Conservation (phyloP, 495 filamentous ascomycete genomes). For the Amorphotheca resinae region DNA sequence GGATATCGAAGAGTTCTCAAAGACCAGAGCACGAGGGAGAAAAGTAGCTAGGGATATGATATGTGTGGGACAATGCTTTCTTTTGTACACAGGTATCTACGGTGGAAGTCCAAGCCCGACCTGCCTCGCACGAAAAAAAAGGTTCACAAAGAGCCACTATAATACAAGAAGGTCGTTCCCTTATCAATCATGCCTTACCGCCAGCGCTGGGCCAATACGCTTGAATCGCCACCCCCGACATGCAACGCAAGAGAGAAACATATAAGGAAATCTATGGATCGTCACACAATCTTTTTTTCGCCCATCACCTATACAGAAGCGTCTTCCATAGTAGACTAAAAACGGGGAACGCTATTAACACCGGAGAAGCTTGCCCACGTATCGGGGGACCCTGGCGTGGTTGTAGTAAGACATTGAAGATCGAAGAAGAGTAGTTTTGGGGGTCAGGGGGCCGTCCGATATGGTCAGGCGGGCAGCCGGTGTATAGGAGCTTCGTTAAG, state of each 20-base stretch:
- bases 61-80: too few relatives aligned
- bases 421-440: constrained; percentile 14
- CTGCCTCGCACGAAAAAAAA: constrained; percentile 13
- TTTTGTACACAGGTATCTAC: constrained; percentile 22
- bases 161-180: constrained; percentile 12
- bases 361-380: too few relatives aligned
- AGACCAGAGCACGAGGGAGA: too few relatives aligned
- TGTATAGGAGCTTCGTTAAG: constrained; percentile 6
- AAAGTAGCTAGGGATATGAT: too few relatives aligned
- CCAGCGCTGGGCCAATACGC: constrained; percentile 5
- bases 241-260: constrained; percentile 15
- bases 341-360: constrained; percentile 4
- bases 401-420: constrained; percentile 18
- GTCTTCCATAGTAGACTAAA: constrained; percentile 1
- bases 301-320: constrained; percentile 18
- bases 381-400: too few relatives aligned
- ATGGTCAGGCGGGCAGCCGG: constrained; percentile 8
- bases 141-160: too few relatives aligned
- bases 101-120: constrained; percentile 13
- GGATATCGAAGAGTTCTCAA: too few relatives aligned
- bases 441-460: constrained; percentile 10
- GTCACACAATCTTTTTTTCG: constrained; percentile 18
- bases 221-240: constrained; percentile 13
- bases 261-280: constrained; percentile 21
- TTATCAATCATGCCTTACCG: constrained; percentile 1